Conservation (phyloP, 257 asterid genomes). For the Rhazya stricta region DNA sequence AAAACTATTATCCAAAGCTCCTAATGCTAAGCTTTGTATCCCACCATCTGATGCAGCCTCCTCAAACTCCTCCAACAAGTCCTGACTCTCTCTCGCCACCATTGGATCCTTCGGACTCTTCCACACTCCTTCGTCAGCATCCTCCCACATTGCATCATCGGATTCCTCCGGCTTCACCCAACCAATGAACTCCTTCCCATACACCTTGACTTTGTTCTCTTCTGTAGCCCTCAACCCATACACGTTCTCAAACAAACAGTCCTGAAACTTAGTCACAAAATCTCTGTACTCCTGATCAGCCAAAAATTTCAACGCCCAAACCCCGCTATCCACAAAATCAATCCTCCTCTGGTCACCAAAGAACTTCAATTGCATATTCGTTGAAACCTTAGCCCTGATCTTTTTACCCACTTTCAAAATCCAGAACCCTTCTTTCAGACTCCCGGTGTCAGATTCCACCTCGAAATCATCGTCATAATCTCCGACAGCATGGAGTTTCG, state of each 20-base stretch:
- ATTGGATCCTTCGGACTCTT: constrained; percentile 48
- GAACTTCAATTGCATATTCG: constrained; percentile 81
- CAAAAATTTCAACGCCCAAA: constrained; percentile 86
- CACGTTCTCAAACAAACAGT: constrained; percentile 83
- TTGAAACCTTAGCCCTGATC: constrained; percentile 61
- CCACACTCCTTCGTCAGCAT: constrained; percentile 85
- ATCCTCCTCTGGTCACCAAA: constrained; percentile 95
- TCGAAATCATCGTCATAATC: constrained; percentile 35
- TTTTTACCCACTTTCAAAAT: constrained; percentile 70
- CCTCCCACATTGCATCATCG: constrained; percentile 93
- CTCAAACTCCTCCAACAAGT: constrained; percentile 86
- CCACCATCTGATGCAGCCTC: constrained; percentile 82
- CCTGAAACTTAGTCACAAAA: constrained; percentile 69
- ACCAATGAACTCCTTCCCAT: constrained; percentile 85
- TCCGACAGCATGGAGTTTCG: constrained; percentile 37
- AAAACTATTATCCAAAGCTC: constrained; percentile 95
- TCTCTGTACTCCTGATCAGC: constrained; percentile 67
- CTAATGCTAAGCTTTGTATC: constrained; percentile 90
- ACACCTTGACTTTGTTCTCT: constrained; percentile 66
- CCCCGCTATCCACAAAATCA: constrained; percentile 87
- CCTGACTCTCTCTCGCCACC: constrained; percentile 56
- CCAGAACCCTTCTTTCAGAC: constrained; percentile 63
- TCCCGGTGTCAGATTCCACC: constrained; percentile 31
- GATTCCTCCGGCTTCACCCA: constrained; percentile 90
- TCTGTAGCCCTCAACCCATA: constrained; percentile 73